Evolutionary conservation across 2,329 filamentous ascomycete genomes (phyloP), one percentile per base, ranked within the genome.

Genomic region (Lizonia empirigonia): DNA sequence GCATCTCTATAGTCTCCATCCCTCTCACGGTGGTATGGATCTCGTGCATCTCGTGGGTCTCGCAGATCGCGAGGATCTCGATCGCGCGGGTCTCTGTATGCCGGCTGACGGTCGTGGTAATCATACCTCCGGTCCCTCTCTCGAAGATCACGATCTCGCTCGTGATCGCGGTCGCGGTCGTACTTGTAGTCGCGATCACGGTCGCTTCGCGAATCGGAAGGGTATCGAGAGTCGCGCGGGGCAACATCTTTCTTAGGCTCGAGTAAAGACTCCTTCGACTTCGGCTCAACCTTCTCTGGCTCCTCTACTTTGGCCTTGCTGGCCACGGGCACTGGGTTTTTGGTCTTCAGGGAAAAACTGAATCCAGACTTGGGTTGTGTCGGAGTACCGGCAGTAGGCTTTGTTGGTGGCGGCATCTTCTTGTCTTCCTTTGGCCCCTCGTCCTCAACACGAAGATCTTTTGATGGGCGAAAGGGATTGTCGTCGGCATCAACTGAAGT

Each of bases 261-360:
- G 15, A 64, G 74, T 65, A 62, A 44, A 71, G 79, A 62, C 69
- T 77, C 78, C 50, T 64, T 68, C 6, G 62, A 34, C 8, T 56
- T 36, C 2, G 57, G 41, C 72, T 76, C 62, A 71, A 74, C 44
- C 26, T 58, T 64, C 33, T 67, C 60, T 7, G 63, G 56, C 35
- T 68, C 55, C 12, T 76, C 74, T 44, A 82, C 61, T 52, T 82
- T 80, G 22, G 77, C 74, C 55, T 80, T 81, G 37, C 77, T 76
- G 50, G 79, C 77, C 55, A 81, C 77, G 20, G 77, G 75, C 16
- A 86, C 79, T 3, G 81, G 79, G 9, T 80, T 81, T 33, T 88
- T 83, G 8, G 86, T 83, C 70, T 97, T 97, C 73, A 97, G 91
- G 1, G 91, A 91, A 71, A 97, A 97, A 70, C 91, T 95, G 67